A percentile compares a stretch with the other conserved stretches of the same genome.
phyloP scores from a whole-genome alignment of 2,329 filamentous ascomycete species.

The Fusarium burgessii region DNA sequence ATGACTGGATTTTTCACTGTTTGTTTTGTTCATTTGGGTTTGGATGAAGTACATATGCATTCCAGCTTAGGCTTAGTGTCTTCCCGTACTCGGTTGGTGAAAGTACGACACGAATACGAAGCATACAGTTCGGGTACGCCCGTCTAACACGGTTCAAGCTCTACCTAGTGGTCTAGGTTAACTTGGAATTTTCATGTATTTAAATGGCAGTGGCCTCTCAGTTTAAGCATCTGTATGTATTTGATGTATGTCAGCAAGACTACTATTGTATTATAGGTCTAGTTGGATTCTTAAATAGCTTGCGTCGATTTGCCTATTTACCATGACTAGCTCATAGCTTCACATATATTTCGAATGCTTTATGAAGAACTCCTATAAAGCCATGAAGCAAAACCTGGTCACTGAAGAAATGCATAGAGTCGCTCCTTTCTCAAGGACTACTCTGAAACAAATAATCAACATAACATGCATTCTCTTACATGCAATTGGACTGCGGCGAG shows the following conservation, averaged over 20 bases:
- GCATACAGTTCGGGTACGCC: rapidly evolving
- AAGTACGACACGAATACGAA: conserved; percentile 8
- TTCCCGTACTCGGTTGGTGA: background rate
- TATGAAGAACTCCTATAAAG: no score
- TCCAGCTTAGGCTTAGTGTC: conserved; percentile 1
- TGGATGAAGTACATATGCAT: background rate
- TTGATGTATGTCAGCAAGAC: background rate
- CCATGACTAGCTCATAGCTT: no score
- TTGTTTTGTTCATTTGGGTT: background rate
- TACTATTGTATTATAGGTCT: background rate
- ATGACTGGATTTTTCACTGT: background rate
- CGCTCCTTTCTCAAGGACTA: no score
- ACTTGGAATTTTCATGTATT: background rate
- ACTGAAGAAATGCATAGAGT: no score
- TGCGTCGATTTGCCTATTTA: no score
- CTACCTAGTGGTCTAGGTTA: background rate
- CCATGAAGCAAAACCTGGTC: no score
- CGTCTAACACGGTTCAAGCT: background rate
- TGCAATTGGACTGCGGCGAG: background rate
- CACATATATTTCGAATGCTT: no score
- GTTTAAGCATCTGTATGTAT: background rate
- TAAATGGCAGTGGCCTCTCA: background rate
- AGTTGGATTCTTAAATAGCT: background rate
- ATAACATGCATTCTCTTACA: background rate
- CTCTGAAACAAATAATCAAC: background rate